Conservation (phyloP, 768 basidiomycete species). For the Boletus insuetus region DNA sequence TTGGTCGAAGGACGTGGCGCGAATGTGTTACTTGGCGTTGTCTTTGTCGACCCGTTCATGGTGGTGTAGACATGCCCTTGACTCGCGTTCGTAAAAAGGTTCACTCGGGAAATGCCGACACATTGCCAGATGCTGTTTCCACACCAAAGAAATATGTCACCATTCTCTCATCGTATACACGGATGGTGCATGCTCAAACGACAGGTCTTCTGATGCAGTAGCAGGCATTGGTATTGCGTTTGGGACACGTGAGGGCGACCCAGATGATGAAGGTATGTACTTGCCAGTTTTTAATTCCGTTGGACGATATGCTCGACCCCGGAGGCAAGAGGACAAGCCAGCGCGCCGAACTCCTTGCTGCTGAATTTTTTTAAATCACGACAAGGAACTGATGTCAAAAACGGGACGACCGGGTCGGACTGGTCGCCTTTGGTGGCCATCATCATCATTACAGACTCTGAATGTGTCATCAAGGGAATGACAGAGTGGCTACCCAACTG, state of each 20-base stretch:
- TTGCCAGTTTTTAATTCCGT: slow-evolving; percentile 15
- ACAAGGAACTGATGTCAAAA: background rate
- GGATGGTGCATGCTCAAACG: slow-evolving; percentile 34
- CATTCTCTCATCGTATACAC: slow-evolving; percentile 25
- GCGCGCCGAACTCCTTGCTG: slow-evolving; percentile 34
- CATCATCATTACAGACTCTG: slow-evolving; percentile 2
- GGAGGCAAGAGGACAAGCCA: slow-evolving; percentile 25
- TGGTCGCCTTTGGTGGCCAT: background rate
- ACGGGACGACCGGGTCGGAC: no score
- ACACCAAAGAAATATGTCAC: slow-evolving; percentile 13
- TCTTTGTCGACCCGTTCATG: background rate
- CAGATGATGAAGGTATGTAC: background rate
- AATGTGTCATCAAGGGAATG: slow-evolving; percentile 10
- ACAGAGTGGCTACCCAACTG: slow-evolving; percentile 5
- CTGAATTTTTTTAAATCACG: no score
- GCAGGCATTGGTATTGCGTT: slow-evolving; percentile 1
- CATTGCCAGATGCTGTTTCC: slow-evolving; percentile 4
- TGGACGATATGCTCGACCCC: slow-evolving; percentile 22
- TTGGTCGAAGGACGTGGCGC: slow-evolving; percentile 48
- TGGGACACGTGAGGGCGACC: background rate
- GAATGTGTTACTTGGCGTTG: slow-evolving; percentile 20
- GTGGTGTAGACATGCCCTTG: slow-evolving; percentile 3
- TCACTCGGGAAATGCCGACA: slow-evolving; percentile 3
- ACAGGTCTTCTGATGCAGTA: slow-evolving; percentile 22
- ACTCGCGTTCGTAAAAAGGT: background rate